Conservation (phyloP, 2,329 filamentous ascomycete species). For the Epichloe gansuensis region DNA sequence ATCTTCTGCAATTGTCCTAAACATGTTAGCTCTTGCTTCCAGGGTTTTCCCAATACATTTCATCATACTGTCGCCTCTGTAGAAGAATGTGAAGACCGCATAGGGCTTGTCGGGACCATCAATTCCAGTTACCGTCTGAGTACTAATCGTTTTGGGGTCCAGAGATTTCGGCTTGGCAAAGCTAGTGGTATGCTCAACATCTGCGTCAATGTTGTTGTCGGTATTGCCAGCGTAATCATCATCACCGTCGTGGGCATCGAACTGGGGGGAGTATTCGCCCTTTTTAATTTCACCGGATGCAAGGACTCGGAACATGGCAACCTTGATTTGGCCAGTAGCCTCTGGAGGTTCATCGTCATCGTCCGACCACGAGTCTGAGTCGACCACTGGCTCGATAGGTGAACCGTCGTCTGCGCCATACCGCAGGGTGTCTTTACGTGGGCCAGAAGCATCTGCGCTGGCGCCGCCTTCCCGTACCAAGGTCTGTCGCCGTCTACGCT, state of each 20-base stretch:
- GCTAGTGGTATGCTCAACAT: conserved; percentile 92
- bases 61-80: conserved; percentile 82
- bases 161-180: conserved; percentile 94
- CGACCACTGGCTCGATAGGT: conserved; percentile 54
- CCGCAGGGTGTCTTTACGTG: conserved; percentile 48
- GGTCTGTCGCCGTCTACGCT: conserved; percentile 52
- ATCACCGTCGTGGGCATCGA: conserved; percentile 91
- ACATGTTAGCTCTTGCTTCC: conserved; percentile 1
- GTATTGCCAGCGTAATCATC: conserved; percentile 48
- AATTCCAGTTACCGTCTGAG: conserved; percentile 96
- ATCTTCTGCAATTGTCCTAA: conserved; percentile 91
- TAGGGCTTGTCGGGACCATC: conserved; percentile 94
- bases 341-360: conserved; percentile 84
- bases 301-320: conserved; percentile 87
- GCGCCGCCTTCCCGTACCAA: conserved; percentile 24
- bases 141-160: conserved; percentile 95
- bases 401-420: conserved; percentile 68
- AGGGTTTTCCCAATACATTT: not conserved
- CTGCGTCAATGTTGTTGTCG: conserved; percentile 54
- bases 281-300: conserved; percentile 96
- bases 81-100: conserved; percentile 95
- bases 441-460: conserved; percentile 24
- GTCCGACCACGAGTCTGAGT: conserved; percentile 64
- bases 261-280: conserved; percentile 97
- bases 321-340: conserved; percentile 94